Evolutionary conservation across 257 asterid genomes (phyloP), one percentile per base, ranked within the genome.

Genomic region (Prunella vulgaris): DNA sequence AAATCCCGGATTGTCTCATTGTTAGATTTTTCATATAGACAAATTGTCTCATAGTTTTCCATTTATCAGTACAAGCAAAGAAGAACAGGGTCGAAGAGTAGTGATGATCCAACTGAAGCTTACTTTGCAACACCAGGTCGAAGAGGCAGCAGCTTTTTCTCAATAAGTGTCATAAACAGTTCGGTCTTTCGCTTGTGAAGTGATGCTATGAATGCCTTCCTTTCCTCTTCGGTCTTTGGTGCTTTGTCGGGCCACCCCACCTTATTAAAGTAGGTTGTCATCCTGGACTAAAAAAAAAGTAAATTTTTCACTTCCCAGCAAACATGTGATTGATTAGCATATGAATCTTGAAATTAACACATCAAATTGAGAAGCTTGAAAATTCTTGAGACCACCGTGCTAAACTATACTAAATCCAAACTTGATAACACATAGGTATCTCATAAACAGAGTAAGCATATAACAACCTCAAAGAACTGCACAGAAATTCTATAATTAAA

Each of bases 241-340:
- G 97, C 96, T 40, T 88, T 90, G 15, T 90, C 97, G 13, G 97
- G 98, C 98, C 98, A 93, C 7, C 98, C 98, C 12, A 83, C 96
- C 81, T 86, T 83, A 79, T 87, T 93, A 68, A 93, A 93, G 84
- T 90, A 90, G 37, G 97, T 95, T 15, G 98, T 93, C 98, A 93
- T 93, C 90, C 98, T 93, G 38, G 24, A 74, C 22, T 71, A 68
- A 60, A 44, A 53, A 56, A 63, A 8, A n/a, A n/a, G n/a, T 32
- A 10, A 59, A 3, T 60, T 30, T 24, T 57, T 64, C 33, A 65
- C 37, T 57, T 37, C 57, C 35, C 42, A 9, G 17, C 24, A 15
- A 52, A 62, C 46, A 25, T 48, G 28, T 35, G 58, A 59, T 58
- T 54, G 60, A 53, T 65, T 2, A 49, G 37, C 58, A 46, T 12